phyloP scores from a whole-genome alignment of 2,329 filamentous ascomycete genomes.

The Fusarium buxicola region DNA sequence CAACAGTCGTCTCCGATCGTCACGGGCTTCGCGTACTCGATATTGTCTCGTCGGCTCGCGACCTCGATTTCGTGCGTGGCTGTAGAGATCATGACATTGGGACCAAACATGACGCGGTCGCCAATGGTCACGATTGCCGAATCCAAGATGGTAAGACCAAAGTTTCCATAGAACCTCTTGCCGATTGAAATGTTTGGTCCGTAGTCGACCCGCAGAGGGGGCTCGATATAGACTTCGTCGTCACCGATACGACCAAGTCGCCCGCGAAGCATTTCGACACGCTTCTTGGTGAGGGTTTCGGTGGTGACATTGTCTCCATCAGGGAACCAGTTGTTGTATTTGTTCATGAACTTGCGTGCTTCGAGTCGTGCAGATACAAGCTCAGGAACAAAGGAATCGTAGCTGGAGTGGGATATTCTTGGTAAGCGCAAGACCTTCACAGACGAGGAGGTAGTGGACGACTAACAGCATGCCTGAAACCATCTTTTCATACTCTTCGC shows the following conservation, averaged over 20 bases:
- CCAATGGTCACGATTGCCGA: constrained; percentile 64
- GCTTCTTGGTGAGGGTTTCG: constrained; percentile 40
- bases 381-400: constrained; percentile 58
- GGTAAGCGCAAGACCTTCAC: neutral
- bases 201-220: constrained; percentile 70
- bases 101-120: constrained; percentile 63
- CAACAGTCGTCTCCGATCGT: constrained; percentile 67
- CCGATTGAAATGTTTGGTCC: constrained; percentile 71
- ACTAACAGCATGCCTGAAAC: constrained; percentile 70
- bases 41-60: constrained; percentile 57
- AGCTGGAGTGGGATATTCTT: constrained; percentile 47
- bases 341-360: constrained; percentile 61
- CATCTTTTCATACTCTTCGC: constrained; percentile 73
- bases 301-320: constrained; percentile 42
- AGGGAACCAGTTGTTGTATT: constrained; percentile 65
- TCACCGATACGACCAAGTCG: constrained; percentile 59
- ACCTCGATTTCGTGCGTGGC: constrained; percentile 65
- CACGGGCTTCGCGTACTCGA: constrained; percentile 62
- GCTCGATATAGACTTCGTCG: constrained; percentile 65
- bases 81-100: constrained; percentile 63
- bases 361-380: constrained; percentile 59
- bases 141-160: constrained; percentile 62
- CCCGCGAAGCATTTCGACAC: constrained; percentile 53
- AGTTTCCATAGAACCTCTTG: constrained; percentile 68
- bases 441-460: accelerated